Base-by-base conservation (phyloP, 2,329 filamentous ascomycete species). In the Diaporthe helianthi region DNA sequence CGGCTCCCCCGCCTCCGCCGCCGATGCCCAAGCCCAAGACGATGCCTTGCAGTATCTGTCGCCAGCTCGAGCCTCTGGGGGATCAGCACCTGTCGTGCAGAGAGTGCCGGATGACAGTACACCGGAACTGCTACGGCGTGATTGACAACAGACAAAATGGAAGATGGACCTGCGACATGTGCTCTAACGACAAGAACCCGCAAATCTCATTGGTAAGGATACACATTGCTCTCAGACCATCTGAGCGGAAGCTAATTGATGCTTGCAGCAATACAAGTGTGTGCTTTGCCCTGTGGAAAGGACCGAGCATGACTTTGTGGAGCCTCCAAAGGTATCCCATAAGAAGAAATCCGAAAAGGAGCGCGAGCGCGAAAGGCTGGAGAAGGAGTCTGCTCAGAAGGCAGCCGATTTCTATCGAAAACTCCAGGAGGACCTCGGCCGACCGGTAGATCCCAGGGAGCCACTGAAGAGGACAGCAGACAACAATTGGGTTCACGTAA, bases 401-500 rank as follows among this genome's bases (percentile, higher is more conserved):
- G 91, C 91, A 9, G 92, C 90, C 61, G 91, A 95, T n/a, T 90
- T 90, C 68, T 97, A 97, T 79, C 89, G 89, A 49, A 92, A 92
- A 77, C 90, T 89, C 76, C 95, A 99, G 80, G 89, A 93, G 76
- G 92, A 95, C 71, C 89, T 91, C 75, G 93, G 94, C 74, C 92
- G 94, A 58, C 95, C 96, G 1, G 80, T 91, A 44, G 88, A 93
- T 73, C 96, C 96, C 31, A 89, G 96, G 58, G 96, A 98, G 78
- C 92, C 96, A 4, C 83, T 99, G 72, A 99, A 99, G 81, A 89
- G 93, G 60, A 99, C 96, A 0, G 93, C 92, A 4, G 94, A 97
- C 78, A 98, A 98, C 81, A 98, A 98, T 76, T 99, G 96, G 96
- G 93, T 98, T 19, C 96, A 99, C 78, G 93, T 98, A 33, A 91